Percentiles rank a stretch among this genome's conserved stretches.
phyloP scores from a whole-genome alignment of 1,139 yeast species.

The Yueomyces sp. region DNA sequence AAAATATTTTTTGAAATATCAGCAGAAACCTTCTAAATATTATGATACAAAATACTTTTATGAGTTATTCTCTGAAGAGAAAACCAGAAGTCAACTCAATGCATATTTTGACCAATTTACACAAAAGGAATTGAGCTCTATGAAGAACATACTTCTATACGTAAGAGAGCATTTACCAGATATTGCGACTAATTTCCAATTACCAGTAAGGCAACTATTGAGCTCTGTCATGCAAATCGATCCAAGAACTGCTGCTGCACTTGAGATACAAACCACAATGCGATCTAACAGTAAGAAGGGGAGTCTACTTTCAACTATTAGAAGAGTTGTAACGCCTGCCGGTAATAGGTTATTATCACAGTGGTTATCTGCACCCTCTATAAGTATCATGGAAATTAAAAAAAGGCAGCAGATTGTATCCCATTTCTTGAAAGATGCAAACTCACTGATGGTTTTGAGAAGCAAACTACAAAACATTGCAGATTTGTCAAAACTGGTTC shows the following conservation, averaged over 20 bases:
- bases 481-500: constrained; percentile 44
- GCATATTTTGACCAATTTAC: constrained; percentile 23
- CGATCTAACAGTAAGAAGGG: constrained; percentile 53
- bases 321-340: constrained; percentile 64
- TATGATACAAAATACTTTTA: constrained; percentile 24
- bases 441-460: constrained; percentile 26
- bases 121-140: constrained; percentile 38
- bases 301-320: constrained; percentile 54
- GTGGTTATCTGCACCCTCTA: constrained; percentile 77
- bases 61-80: constrained; percentile 21
- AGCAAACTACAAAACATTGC: constrained; percentile 28
- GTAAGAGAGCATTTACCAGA: constrained; percentile 47
- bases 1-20: constrained; percentile 48
- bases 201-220: constrained; percentile 40
- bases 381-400: constrained; percentile 41
- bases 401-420: constrained; percentile 53
- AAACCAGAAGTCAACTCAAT: constrained; percentile 13
- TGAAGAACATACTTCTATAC: constrained; percentile 43
- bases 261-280: constrained; percentile 54
- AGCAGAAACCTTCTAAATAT: constrained; percentile 26
- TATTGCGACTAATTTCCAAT: constrained; percentile 33
- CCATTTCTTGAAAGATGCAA: constrained; percentile 33
- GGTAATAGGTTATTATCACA: constrained; percentile 68
- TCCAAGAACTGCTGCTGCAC: constrained; percentile 65
- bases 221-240: constrained; percentile 63